Evolutionary conservation across 352 stramenopile genomes (phyloP), one percentile per base, ranked within the genome.

Genomic region (Phytophthora palmivora): DNA sequence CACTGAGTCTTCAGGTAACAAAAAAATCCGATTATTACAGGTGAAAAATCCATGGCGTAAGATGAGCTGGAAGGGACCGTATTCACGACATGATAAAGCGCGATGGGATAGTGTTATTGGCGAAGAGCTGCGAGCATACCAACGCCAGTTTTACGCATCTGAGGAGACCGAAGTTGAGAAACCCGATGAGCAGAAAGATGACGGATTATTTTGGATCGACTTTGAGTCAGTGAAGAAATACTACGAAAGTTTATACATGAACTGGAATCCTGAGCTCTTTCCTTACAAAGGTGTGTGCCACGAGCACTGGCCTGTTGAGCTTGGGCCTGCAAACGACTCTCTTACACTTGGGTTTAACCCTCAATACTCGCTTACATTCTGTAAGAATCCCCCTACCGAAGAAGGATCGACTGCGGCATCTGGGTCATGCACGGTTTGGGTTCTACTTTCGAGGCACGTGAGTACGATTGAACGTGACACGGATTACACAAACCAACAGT

Each of bases 31-130:
- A 46, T 67, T 99, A 26, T 59, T 99, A 3, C 94, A 98, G 42
- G 72, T 99, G 7, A 99, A 99, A 67, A 99, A 99, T 60, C 97
- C 97, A 6, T 99, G 97, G 87, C 86, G 84, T 11, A 91, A 91
- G 50, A 79, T 88, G 66, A 83, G 87, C 57, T 95, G 87, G 87
- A 81, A 77, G 59, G 95, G 95, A 1, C 81, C 81, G 16, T 98
- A 92, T 63, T 97, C 82, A 1, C 77, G 77, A 11, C 60, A 76
- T 14, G 86, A 94, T 46, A 76, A 61, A 6, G 54, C 54, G 8
- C 72, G 71, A 38, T 94, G 86, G 86, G 15, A 88, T 9, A 67
- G 76, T 21, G 49, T 68, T 4, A 46, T 93, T 4, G 84, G 85
- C 4, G 69, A 87, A 15, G 82, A 92, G 42, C 63, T 94, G 6